Base-by-base conservation (phyloP, 164 flowering plant genomes). In the Santalum album region DNA sequence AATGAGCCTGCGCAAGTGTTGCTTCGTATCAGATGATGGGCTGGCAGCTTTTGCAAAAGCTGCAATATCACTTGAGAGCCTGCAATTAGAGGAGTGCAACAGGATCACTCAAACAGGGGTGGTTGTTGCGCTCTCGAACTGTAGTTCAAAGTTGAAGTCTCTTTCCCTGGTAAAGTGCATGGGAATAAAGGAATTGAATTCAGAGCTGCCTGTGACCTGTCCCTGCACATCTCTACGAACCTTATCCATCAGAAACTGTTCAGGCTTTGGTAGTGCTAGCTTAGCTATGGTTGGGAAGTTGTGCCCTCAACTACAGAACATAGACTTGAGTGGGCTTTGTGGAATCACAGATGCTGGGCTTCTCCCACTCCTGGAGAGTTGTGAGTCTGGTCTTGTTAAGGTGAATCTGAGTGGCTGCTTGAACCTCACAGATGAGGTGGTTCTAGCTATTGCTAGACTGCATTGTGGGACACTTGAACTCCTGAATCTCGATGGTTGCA, bases 401-500 rank as follows among this genome's bases (percentile, higher is more conserved):
- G 73, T 82, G 53, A 68, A 74, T 56, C 78, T 82, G 21, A 72
- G 63, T 21, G 72, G 67, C 53, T 82, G 88, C 67, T 34, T 69
- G 20, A 82, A 79, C 59, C 49, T 82, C 66, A 73, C 78, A 0
- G 85, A 82, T 29, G 68, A 62, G 56, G 69, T 61, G 15, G 67
- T 80, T 36, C 32, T 54, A 1, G 65, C 72, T 38, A 18, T 82
- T 54, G 62, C 70, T 26, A 56, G 59, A 63, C 48, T 69, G 11
- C 88, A 82, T 49, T 81, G 88, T 6, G 70, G 36, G 44, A 79
- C 83, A 25, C 75, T 82, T 18, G 70, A 78, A 51, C 23, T 65
- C 22, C 64, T 82, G 26, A 79, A 72, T 57, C 75, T 82, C 38
- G 79, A 75, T 19, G 80, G 81, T 0, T 79, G 88, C 68, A 56